Percentiles rank a stretch among this genome's conserved stretches.
Conservation (phyloP, 106 monocot genomes). For the Dendrobium officinale region DNA sequence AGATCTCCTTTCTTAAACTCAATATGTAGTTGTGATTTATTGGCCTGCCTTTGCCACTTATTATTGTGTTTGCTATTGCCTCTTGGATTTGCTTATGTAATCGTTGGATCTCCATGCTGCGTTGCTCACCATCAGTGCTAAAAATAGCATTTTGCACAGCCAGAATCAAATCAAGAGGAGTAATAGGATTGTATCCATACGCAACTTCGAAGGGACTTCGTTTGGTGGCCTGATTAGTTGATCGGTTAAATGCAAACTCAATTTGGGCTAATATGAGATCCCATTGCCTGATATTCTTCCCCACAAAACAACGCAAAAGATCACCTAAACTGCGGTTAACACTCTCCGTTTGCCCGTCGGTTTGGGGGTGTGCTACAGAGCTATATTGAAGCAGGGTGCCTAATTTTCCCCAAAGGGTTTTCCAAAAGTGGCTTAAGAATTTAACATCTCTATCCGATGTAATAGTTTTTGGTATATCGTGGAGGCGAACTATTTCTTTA, state of each 20-base stretch:
- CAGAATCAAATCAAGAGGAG: background rate
- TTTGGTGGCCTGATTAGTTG: background rate
- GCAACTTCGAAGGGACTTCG: background rate
- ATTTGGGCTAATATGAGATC: too few species aligned
- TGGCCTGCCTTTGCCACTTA: background rate
- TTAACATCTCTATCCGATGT: too few species aligned
- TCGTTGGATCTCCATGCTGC: background rate
- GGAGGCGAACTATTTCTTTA: too few species aligned
- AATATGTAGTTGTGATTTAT: too few species aligned
- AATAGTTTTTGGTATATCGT: too few species aligned
- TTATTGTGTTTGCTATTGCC: background rate
- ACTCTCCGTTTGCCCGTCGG: too few species aligned
- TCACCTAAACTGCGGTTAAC: too few species aligned
- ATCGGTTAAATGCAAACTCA: background rate
- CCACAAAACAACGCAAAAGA: too few species aligned
- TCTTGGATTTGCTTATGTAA: slow-evolving; percentile 4
- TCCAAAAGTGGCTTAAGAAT: too few species aligned
- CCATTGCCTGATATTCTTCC: too few species aligned
- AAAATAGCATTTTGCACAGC: background rate
- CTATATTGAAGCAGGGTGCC: background rate
- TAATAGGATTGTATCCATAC: background rate
- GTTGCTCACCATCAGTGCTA: background rate
- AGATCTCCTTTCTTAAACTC: too few species aligned
- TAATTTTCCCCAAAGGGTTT: background rate
- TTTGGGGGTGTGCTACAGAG: too few species aligned